These are phyloP conservation scores for Pugionium dolabratum DNA, from an alignment of 345 rosid species.

Conservation along the genomic window DNA sequence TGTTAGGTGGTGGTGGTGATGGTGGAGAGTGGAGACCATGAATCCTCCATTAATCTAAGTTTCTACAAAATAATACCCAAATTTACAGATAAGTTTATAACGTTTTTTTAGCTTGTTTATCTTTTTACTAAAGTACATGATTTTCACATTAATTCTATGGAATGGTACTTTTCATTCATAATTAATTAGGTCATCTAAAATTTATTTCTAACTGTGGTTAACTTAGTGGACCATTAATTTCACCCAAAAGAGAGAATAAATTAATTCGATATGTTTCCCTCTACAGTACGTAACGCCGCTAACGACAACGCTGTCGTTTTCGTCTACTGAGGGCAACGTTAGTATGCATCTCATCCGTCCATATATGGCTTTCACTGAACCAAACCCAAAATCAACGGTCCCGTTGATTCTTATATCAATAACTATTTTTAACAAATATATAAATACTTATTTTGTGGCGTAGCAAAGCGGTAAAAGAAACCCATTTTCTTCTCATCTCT, in stretches of 20 bases:
- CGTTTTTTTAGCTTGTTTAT: no score
- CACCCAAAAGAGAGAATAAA: not conserved
- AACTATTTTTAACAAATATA: no score
- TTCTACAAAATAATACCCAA: no score
- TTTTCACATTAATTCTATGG: no score
- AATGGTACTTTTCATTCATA: no score
- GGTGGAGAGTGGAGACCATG: slow-evolving; percentile 9
- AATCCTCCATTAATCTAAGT: slow-evolving; percentile 12
- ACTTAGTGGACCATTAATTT: not conserved
- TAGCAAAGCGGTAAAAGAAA: no score
- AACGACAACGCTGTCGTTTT: slow-evolving; percentile 40
- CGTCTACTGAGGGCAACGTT: slow-evolving; percentile 21
- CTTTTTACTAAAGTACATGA: no score
- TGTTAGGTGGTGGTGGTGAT: slow-evolving; percentile 26
- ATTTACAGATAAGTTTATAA: no score
- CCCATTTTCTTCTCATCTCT: slow-evolving; percentile 17
- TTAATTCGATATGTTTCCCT: slow-evolving; percentile 24
- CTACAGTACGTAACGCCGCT: slow-evolving; percentile 26
- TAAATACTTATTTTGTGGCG: no score
- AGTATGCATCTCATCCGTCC: slow-evolving; percentile 28
- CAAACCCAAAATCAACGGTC: slow-evolving; percentile 34
- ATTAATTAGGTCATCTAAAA: no score
- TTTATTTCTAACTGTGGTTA: no score
- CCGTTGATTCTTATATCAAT: no score
- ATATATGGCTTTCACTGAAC: slow-evolving; percentile 9